Percentiles rank a stretch among this genome's conserved stretches.
phyloP scores from a whole-genome alignment of 2,329 filamentous ascomycete genomes.

The Claviceps pusilla region DNA sequence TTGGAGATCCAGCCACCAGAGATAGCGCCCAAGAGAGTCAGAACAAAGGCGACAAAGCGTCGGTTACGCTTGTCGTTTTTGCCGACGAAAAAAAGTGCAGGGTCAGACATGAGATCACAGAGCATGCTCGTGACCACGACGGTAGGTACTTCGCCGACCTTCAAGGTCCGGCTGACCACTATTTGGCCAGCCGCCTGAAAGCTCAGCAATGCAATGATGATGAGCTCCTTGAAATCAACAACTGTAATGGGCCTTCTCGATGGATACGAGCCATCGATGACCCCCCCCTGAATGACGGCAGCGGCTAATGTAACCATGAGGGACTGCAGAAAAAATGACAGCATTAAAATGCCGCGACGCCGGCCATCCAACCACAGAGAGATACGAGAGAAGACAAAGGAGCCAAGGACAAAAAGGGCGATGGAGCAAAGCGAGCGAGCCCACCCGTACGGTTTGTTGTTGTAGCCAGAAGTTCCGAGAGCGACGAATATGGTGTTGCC shows the following conservation, averaged over 20 bases:
- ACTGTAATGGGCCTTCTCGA: constrained; percentile 3
- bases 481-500: constrained; percentile 51
- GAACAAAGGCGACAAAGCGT: constrained; percentile 27
- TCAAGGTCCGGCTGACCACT: constrained; percentile 31
- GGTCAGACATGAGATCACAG: constrained; percentile 37
- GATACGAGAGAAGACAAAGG: constrained; percentile 27
- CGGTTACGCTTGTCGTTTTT: constrained; percentile 37
- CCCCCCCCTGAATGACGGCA: constrained; percentile 30
- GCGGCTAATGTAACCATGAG: constrained; percentile 37
- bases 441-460: constrained; percentile 35
- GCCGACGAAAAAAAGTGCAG: constrained; percentile 24
- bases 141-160: constrained; percentile 38
- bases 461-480: constrained; percentile 38
- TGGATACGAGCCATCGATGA: constrained; percentile 11
- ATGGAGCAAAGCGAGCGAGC: constrained; percentile 34
- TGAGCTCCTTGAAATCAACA: constrained; percentile 19
- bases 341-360: constrained; percentile 24
- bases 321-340: constrained; percentile 38
- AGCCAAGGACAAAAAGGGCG: constrained; percentile 36
- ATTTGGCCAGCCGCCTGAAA: constrained; percentile 41
- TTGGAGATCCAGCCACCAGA: constrained; percentile 33
- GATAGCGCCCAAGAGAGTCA: constrained; percentile 32
- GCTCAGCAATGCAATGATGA: constrained; percentile 31
- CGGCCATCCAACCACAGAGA: constrained; percentile 14
- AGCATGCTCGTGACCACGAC: constrained; percentile 40